A percentile compares a stretch with the other conserved stretches of the same genome.
These are phyloP conservation scores for Sextonia rubra DNA, from an alignment of 164 flowering plant genomes.

Conservation along the genomic window DNA sequence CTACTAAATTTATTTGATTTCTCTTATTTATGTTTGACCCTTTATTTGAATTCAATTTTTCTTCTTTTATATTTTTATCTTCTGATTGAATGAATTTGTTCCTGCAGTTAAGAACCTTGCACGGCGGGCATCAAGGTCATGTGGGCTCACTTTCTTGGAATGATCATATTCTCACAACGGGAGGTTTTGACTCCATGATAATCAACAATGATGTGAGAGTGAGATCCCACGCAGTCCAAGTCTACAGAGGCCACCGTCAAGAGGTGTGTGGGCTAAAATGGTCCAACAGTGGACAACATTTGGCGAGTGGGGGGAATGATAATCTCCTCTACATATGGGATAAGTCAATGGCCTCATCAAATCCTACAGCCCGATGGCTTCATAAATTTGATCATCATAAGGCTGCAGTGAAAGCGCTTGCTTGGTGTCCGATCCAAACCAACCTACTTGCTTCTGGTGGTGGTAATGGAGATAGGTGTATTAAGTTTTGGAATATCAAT, in stretches of 20 bases:
- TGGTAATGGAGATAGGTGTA: neutral
- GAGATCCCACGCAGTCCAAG: neutral
- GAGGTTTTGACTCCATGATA: slow-evolving; percentile 36
- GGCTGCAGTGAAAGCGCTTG: neutral
- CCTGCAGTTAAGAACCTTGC: neutral
- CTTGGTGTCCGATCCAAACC: slow-evolving; percentile 4
- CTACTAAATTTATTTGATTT: no score
- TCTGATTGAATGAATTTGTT: no score
- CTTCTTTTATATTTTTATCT: no score
- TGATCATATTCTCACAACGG: slow-evolving; percentile 34
- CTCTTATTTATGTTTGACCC: no score
- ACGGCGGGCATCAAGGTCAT: slow-evolving; percentile 26
- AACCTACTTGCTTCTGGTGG: neutral
- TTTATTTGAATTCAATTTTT: no score
- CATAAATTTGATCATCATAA: neutral
- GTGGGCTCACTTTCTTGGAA: slow-evolving; percentile 50
- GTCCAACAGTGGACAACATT: slow-evolving; percentile 2
- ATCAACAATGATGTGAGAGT: slow-evolving; percentile 39
- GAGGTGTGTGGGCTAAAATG: slow-evolving; percentile 7
- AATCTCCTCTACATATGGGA: slow-evolving; percentile 8
- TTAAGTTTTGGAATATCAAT: neutral
- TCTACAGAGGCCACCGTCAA: neutral
- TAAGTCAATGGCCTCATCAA: neutral
- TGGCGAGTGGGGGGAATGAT: slow-evolving; percentile 10
- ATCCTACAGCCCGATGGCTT: neutral